Conservation (phyloP, 1,284 basidiomycete species). For the Ceratobasidium sp. region DNA sequence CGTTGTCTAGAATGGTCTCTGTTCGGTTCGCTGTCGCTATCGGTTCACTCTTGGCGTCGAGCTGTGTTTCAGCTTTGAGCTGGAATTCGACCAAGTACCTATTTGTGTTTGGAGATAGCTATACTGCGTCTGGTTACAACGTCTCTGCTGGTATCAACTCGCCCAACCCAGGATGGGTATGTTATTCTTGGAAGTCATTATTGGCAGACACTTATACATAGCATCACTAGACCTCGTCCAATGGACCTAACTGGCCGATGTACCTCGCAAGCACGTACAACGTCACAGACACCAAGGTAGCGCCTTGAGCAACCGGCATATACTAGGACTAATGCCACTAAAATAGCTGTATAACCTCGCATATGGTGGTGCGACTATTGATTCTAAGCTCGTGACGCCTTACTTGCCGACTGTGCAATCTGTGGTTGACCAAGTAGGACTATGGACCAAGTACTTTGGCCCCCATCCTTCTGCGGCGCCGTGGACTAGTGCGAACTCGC, state of each 20-base stretch:
- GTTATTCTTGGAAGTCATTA: slow-evolving; percentile 40
- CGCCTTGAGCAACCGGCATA: background rate
- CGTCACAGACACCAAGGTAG: slow-evolving; percentile 61
- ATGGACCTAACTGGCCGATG: slow-evolving; percentile 71
- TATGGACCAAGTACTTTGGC: slow-evolving; percentile 34
- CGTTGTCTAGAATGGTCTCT: slow-evolving; percentile 15
- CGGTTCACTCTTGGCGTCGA: slow-evolving; percentile 11
- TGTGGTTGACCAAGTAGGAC: slow-evolving; percentile 56
- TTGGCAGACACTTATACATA: background rate
- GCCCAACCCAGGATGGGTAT: slow-evolving; percentile 60
- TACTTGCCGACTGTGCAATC: slow-evolving; percentile 65
- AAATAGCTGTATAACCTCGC: slow-evolving; percentile 64
- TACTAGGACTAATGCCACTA: background rate
- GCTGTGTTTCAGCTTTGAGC: slow-evolving; percentile 46
- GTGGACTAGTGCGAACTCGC: slow-evolving; percentile 38
- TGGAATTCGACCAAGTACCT: slow-evolving; percentile 53
- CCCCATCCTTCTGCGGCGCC: slow-evolving; percentile 34
- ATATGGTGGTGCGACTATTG: slow-evolving; percentile 68
- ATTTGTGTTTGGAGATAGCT: slow-evolving; percentile 55
- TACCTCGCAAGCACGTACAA: slow-evolving; percentile 65
- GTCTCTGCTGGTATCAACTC: slow-evolving; percentile 65
- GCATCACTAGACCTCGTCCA: slow-evolving; percentile 60
- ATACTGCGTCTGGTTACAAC: slow-evolving; percentile 59
- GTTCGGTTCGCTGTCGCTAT: background rate
- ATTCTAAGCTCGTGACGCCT: slow-evolving; percentile 64